Base-by-base conservation (phyloP, 306 rosid genomes). In the Trifolium pratense region DNA sequence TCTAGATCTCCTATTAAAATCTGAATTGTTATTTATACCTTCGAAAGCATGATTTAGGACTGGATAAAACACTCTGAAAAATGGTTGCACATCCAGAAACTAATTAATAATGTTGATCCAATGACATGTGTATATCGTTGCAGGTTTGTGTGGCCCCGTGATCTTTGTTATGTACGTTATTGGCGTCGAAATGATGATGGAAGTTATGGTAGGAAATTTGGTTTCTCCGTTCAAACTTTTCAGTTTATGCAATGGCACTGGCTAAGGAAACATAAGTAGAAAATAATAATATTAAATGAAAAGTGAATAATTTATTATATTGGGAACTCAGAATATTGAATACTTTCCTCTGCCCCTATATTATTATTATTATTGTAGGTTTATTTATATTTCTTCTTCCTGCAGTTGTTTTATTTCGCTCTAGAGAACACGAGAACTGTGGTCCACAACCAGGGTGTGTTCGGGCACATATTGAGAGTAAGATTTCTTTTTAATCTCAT, bases 121-220 rank as follows among this genome's bases (percentile, higher is more conserved):
- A 20, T 10, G 17, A 52, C 25, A 3, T 34, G 55, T 68, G 71
- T 80, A 65, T 65, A 59, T 71, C 48, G 63, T 87, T 86, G 66
- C 87, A 94, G 99, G 97, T 55, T 89, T 75, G 97, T 94, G 67
- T 94, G 97, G 97, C 97, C 96, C 6, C 99, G 99, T 84, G 99
- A 94, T 86, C 93, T 94, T 68, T 94, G 99, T 84, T 94, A 94
- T 79, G 97, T 91, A 64, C 96, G 99, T 45, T 94, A 94, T 74
- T 94, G 99, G 99, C 99, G 99, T 63, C 92, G 97, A 42, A 94
- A 94, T 84, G 99, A 94, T 75, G 99, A 94, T 51, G 99, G 99
- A 76, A 94, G 92, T 85, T 94, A 94, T 74, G 99, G 99, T 89
- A 82, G 65, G 88, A 68, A 45, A 55, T 73, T 68, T 78, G 66